phyloP scores from a whole-genome alignment of 352 stramenopile species.

The Pythium scleroteichum region DNA sequence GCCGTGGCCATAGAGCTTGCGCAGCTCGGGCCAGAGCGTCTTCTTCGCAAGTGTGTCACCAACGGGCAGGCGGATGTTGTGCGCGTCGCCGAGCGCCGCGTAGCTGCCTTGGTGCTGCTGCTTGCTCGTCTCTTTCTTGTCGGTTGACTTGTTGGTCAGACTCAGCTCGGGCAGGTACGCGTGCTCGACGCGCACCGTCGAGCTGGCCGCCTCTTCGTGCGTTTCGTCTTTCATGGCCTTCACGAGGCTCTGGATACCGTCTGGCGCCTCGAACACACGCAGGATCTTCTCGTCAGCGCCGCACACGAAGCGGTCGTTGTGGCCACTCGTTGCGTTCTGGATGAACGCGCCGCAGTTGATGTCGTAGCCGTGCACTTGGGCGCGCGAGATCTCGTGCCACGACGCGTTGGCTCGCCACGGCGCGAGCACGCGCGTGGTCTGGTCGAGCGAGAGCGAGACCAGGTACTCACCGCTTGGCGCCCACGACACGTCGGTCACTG shows the following conservation, averaged over 20 bases:
- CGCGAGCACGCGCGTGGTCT: conserved; percentile 65
- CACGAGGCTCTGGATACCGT: conserved; percentile 43
- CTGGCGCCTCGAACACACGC: conserved; percentile 69
- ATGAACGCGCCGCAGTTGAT: conserved; percentile 76
- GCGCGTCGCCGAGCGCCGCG: conserved; percentile 23
- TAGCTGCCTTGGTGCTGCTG: conserved; percentile 20
- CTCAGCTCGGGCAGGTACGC: conserved; percentile 77
- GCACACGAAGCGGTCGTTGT: conserved; percentile 64
- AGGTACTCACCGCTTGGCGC: conserved; percentile 60
- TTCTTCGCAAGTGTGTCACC: conserved; percentile 62
- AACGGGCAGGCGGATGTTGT: conserved; percentile 42
- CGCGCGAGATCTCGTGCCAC: conserved; percentile 73
- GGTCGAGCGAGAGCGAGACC: conserved; percentile 72
- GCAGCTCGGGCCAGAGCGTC: conserved; percentile 74
- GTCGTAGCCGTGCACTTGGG: conserved; percentile 82
- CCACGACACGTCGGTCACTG: conserved; percentile 73
- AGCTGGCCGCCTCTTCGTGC: neutral
- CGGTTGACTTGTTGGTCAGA: conserved; percentile 66
- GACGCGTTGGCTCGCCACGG: conserved; percentile 20
- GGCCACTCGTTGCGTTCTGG: neutral
- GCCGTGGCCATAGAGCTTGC: conserved; percentile 79
- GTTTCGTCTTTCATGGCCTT: conserved; percentile 20
- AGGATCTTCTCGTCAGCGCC: conserved; percentile 85
- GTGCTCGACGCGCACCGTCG: conserved; percentile 35
- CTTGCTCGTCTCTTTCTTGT: conserved; percentile 16